These are phyloP conservation scores for Anisodus acutangulus DNA, from an alignment of 257 asterid species.

Conservation along the genomic window DNA sequence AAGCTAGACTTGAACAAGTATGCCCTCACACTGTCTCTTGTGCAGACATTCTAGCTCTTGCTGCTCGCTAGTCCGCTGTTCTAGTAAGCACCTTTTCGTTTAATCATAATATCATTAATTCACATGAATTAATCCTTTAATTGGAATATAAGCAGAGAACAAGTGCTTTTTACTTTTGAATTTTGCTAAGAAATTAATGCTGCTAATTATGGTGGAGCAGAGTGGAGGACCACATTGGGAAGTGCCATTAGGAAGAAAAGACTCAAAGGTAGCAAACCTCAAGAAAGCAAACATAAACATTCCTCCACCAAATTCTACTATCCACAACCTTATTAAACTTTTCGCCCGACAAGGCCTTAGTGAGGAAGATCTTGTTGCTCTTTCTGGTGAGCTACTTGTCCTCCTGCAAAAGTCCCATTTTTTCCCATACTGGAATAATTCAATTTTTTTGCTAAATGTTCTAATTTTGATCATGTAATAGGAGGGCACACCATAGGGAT, in stretches of 20 bases:
- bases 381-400: slow-evolving; percentile 52
- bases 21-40: slow-evolving; percentile 83
- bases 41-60: slow-evolving; percentile 75
- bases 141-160: background rate
- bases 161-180: background rate
- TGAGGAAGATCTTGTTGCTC: slow-evolving; percentile 74
- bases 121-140: no score
- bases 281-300: slow-evolving; percentile 53
- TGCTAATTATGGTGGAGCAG: slow-evolving; percentile 36
- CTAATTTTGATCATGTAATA: no score
- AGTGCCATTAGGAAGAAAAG: slow-evolving; percentile 73
- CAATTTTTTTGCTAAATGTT: no score
- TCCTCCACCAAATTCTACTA: slow-evolving; percentile 80
- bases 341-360: slow-evolving; percentile 65
- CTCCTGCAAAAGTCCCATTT: background rate
- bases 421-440: no score
- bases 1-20: slow-evolving; percentile 61
- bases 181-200: background rate
- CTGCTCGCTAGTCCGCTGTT: slow-evolving; percentile 67
- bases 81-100: slow-evolving; percentile 45
- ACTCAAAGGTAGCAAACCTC: slow-evolving; percentile 33
- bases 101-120: background rate
- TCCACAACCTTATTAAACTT: slow-evolving; percentile 53
- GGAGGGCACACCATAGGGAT: no score
- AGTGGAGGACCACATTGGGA: slow-evolving; percentile 94